phyloP scores from a whole-genome alignment of 2,329 filamentous ascomycete genomes.

The Emmonsia crescens region DNA sequence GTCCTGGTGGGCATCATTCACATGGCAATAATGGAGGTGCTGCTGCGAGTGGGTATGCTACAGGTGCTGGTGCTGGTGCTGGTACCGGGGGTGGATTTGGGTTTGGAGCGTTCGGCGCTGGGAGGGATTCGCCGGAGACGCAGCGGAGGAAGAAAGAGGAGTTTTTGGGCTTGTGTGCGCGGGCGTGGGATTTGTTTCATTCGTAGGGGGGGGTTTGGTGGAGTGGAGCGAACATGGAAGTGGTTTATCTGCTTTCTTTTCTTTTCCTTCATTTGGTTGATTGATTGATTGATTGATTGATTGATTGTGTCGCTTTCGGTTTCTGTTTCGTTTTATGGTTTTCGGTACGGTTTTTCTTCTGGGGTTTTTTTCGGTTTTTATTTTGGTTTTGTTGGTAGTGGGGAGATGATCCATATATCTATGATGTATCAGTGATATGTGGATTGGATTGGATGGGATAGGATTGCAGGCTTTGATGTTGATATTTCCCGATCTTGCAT shows the following conservation, averaged over 20 bases:
- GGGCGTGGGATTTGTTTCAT: slow-evolving; percentile 96
- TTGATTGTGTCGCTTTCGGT: background rate
- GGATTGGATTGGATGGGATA: background rate
- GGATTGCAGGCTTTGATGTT: slow-evolving; percentile 2
- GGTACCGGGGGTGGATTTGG: background rate
- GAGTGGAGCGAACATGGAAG: background rate
- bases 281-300: background rate
- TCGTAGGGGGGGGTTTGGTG: slow-evolving; percentile 43
- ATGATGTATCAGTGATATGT: background rate
- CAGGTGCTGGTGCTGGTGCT: background rate
- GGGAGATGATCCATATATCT: no score
- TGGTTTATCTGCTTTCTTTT: background rate
- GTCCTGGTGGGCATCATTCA: background rate
- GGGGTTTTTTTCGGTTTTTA: background rate
- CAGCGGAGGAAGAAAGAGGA: slow-evolving; percentile 83
- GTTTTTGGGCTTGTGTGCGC: slow-evolving; percentile 73
- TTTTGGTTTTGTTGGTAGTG: background rate
- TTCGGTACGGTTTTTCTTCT: no score
- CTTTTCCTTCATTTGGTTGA: background rate
- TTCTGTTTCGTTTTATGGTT: no score
- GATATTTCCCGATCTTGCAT: background rate
- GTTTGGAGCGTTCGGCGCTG: slow-evolving; percentile 37
- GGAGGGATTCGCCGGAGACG: slow-evolving; percentile 71
- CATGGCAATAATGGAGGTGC: no score
- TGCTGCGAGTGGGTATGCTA: background rate